Conservation (phyloP, 805 yeast genomes). For the Spencermartinsiella europaea region DNA sequence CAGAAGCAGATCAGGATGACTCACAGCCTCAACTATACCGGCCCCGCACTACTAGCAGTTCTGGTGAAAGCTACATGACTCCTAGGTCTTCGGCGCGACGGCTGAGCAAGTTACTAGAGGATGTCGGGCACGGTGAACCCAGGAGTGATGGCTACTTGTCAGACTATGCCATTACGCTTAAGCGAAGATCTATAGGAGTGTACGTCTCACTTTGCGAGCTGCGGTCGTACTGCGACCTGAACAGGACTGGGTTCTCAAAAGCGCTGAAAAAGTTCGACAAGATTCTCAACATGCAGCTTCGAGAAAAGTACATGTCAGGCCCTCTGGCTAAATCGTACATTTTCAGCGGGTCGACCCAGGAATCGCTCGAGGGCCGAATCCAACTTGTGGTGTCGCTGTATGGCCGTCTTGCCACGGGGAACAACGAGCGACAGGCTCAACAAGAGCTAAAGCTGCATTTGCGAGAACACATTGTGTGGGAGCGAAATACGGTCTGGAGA, state of each 20-base stretch:
- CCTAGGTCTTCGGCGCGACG: not conserved
- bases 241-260: slow-evolving; percentile 83
- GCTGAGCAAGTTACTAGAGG: not conserved
- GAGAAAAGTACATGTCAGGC: slow-evolving; percentile 49
- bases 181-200: slow-evolving; percentile 56
- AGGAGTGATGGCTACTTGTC: slow-evolving; percentile 26
- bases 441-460: slow-evolving; percentile 52
- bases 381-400: slow-evolving; percentile 50
- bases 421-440: slow-evolving; percentile 40
- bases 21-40: not conserved
- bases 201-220: slow-evolving; percentile 78
- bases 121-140: not conserved
- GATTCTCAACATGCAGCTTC: slow-evolving; percentile 57
- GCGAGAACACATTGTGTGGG: slow-evolving; percentile 95
- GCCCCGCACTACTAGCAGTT: not conserved
- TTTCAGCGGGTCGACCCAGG: slow-evolving; percentile 48
- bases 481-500: slow-evolving; percentile 95
- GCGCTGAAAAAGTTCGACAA: slow-evolving; percentile 91
- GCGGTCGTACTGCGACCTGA: slow-evolving; percentile 75
- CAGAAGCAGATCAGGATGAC: too few species aligned
- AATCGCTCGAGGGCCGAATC: slow-evolving; percentile 47
- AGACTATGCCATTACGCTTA: slow-evolving; percentile 50
- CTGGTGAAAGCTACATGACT: not conserved
- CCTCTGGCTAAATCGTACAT: slow-evolving; percentile 45
- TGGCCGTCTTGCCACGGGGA: slow-evolving; percentile 45